Evolutionary conservation across 1,284 basidiomycete species (phyloP), one percentile per base, ranked within the genome.

Genomic region (Pulveroboletus sp.): DNA sequence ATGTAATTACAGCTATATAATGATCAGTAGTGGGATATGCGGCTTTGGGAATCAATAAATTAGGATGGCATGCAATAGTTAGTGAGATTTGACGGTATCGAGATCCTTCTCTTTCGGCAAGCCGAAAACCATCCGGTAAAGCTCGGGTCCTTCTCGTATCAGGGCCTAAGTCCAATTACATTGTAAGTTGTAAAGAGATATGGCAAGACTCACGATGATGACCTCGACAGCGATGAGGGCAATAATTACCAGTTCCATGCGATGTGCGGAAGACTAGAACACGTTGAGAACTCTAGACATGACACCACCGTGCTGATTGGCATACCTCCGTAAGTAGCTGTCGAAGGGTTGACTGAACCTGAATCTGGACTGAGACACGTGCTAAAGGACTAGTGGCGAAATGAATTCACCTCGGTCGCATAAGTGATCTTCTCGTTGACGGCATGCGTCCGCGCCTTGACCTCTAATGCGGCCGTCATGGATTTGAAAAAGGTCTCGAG

Each of bases 381-480:
- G 10, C 54, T 56, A 25, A 45, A 47, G 49, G 57, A 20, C 40
- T 44, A 40, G 54, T 26, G 47, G 14, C 38, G 43, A 39, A 49
- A 5, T 43, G 46, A 60, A 53, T 26, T 55, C 53, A 88, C 86
- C 77, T 96, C 94, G 15, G 91, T 89, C 10, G 94, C 92, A 73
- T 96, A 96, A 15, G 92, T 94, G 57, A 96, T 94, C 70, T 96
- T 96, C 67, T 92, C 90, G 70, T 96, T 96, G 53, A 96, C 83
- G 0, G 88, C 84, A 35, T 84, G 81, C 4, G 91, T 92, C 28
- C 94, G 82, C 36, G 84, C 77, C 66, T 85, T 87, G 61, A 96
- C 87, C 68, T 96, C 94, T 40, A 96, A 78, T 17, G 93, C 92
- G 53, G 83, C 78, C 50, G 85, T 89, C 65, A 96, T 77, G 2